phyloP scores from a whole-genome alignment of 192 early-diverging fungal genomes.

The Gigaspora rosea region DNA sequence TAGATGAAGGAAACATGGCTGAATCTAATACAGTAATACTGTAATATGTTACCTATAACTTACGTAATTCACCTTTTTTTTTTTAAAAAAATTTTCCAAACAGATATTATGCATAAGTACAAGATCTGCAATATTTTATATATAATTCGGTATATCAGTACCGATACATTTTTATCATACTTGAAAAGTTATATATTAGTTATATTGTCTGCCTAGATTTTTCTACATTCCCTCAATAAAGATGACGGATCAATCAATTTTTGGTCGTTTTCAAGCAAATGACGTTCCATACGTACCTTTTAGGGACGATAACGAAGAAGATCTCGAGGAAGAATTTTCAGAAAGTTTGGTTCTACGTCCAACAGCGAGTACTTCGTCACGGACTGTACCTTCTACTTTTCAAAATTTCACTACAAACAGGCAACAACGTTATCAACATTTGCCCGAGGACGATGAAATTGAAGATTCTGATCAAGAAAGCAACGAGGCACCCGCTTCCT shows the following conservation, averaged over 20 bases:
- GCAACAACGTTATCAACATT: conserved; percentile 21
- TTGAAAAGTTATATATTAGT: too few species aligned
- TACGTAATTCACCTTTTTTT: too few species aligned
- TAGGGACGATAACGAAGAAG: conserved; percentile 24
- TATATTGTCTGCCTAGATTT: background rate
- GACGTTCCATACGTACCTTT: conserved; percentile 24
- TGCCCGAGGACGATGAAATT: background rate
- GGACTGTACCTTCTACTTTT: conserved; percentile 6
- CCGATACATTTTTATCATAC: too few species aligned
- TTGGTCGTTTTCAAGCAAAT: conserved; percentile 11
- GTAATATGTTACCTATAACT: too few species aligned
- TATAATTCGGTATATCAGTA: too few species aligned
- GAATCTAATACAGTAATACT: too few species aligned
- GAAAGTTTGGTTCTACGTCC: conserved; percentile 19
- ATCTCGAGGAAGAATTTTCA: conserved; percentile 8
- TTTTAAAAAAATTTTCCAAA: too few species aligned
- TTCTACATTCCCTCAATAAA: background rate
- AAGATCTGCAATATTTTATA: too few species aligned
- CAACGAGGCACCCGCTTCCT: conserved; percentile 62
- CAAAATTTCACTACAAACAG: background rate
- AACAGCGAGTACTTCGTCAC: background rate
- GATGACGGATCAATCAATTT: conserved; percentile 3
- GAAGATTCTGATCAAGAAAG: conserved; percentile 14
- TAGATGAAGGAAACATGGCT: too few species aligned
- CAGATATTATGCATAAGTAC: too few species aligned